Percentiles rank a stretch among this genome's conserved stretches.
Evolutionary conservation across 257 asterid species (phyloP).

Genomic region (Parsonsia alboflavescens): DNA sequence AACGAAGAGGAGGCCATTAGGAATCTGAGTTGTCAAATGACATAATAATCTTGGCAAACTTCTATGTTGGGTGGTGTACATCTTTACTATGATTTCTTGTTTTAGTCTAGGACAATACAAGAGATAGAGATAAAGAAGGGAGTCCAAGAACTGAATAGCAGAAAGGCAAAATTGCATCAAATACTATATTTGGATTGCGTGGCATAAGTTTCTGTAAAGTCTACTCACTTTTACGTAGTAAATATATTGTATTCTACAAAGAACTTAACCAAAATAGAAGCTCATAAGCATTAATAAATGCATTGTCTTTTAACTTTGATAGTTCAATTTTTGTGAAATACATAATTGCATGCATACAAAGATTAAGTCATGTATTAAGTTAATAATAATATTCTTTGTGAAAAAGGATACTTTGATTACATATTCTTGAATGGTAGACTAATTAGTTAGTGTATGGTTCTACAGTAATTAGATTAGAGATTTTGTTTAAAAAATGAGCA

Average conservation of each 20-base stretch:
- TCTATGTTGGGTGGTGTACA: neutral
- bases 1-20: neutral
- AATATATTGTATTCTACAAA: neutral
- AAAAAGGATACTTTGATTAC: neutral
- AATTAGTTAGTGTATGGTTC: neutral
- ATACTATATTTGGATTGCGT: neutral
- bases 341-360: neutral
- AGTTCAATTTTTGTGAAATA: neutral
- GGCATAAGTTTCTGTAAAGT: constrained; percentile 4
- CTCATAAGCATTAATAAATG: neutral
- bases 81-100: constrained; percentile 11
- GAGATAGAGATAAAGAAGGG: constrained; percentile 11
- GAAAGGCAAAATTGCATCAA: constrained; percentile 12
- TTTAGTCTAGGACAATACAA: neutral
- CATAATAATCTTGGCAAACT: neutral
- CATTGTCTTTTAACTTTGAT: neutral
- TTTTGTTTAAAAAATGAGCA: neutral
- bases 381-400: too few species aligned
- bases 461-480: neutral
- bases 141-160: neutral
- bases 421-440: neutral
- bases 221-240: neutral
- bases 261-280: neutral
- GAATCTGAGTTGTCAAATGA: neutral
- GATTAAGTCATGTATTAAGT: neutral